Percentiles rank a stretch among this genome's conserved stretches.
These are phyloP conservation scores for Leishmania guyanensis DNA, from an alignment of 208 protist genomes.

Conservation along the genomic window DNA sequence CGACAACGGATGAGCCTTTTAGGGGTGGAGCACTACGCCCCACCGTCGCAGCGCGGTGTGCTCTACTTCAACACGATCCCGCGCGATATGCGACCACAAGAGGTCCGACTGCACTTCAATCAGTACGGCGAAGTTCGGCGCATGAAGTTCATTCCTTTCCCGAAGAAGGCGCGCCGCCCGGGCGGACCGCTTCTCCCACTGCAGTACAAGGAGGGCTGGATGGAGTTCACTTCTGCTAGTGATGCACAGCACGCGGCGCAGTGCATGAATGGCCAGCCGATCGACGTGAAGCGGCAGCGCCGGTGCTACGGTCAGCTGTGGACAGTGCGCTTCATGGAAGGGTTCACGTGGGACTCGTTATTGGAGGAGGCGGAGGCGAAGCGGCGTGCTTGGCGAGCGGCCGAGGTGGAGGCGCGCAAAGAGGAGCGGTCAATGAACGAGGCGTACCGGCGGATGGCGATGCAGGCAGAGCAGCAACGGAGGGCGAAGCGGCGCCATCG, in stretches of 20 bases:
- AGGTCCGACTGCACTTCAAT: slow-evolving; percentile 73
- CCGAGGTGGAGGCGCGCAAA: slow-evolving; percentile 51
- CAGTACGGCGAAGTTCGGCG: slow-evolving; percentile 67
- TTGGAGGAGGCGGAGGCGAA: slow-evolving; percentile 63
- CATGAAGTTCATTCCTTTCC: slow-evolving; percentile 75
- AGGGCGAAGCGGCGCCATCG: slow-evolving; percentile 15
- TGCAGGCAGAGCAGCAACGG: slow-evolving; percentile 34
- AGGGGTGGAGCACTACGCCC: slow-evolving; percentile 32
- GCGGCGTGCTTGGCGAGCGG: slow-evolving; percentile 41
- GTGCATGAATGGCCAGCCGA: slow-evolving; percentile 59
- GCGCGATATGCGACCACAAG: slow-evolving; percentile 75
- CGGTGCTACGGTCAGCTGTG: slow-evolving; percentile 80
- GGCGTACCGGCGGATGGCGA: slow-evolving; percentile 67
- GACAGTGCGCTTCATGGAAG: slow-evolving; percentile 67
- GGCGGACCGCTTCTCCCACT: slow-evolving; percentile 66
- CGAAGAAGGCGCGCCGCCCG: slow-evolving; percentile 73
- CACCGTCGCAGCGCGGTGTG: slow-evolving; percentile 57
- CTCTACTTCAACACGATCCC: slow-evolving; percentile 80
- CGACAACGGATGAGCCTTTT: slow-evolving; percentile 13
- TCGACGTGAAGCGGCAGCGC: slow-evolving; percentile 67
- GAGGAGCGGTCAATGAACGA: slow-evolving; percentile 73
- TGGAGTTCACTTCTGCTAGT: slow-evolving; percentile 61
- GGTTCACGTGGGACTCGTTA: slow-evolving; percentile 68
- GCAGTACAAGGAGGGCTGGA: slow-evolving; percentile 80
- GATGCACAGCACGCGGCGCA: slow-evolving; percentile 53